These are phyloP conservation scores for Clarkia xantiana DNA, from an alignment of 345 rosid species.

Conservation along the genomic window DNA sequence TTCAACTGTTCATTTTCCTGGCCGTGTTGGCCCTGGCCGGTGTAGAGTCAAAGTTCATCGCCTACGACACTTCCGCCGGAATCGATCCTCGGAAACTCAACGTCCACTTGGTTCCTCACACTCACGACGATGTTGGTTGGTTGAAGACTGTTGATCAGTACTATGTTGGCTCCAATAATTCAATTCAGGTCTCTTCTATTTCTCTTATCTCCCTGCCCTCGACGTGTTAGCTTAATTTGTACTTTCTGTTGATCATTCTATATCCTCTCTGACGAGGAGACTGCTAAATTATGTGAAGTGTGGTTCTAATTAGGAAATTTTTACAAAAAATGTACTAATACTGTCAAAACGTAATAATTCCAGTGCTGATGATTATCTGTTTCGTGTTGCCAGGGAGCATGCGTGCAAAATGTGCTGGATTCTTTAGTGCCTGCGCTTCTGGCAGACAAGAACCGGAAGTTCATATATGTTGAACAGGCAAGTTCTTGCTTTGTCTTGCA, in stretches of 20 bases:
- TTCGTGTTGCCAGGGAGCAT: slow-evolving; percentile 46
- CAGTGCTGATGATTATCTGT: slow-evolving; percentile 1
- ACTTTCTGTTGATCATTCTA: not conserved
- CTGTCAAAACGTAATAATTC: too few relatives aligned
- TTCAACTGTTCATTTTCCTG: slow-evolving; percentile 2
- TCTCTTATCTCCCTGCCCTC: not conserved
- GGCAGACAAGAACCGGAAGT: slow-evolving; percentile 83
- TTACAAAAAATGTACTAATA: too few relatives aligned
- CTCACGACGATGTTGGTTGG: slow-evolving; percentile 99
- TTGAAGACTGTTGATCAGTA: slow-evolving; percentile 95
- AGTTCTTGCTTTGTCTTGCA: slow-evolving; percentile 10
- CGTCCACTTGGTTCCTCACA: slow-evolving; percentile 87
- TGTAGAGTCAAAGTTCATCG: slow-evolving; percentile 58
- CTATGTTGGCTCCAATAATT: slow-evolving; percentile 95
- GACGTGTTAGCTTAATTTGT: not conserved
- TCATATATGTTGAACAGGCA: slow-evolving; percentile 77
- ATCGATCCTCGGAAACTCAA: slow-evolving; percentile 70
- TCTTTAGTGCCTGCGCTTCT: slow-evolving; percentile 71
- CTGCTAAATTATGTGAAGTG: too few relatives aligned
- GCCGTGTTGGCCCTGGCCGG: slow-evolving; percentile 17
- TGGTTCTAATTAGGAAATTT: too few relatives aligned
- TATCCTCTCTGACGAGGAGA: too few relatives aligned
- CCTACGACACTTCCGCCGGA: slow-evolving; percentile 71
- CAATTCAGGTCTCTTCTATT: slow-evolving; percentile 54
- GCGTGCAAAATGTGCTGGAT: slow-evolving; percentile 89